Evolutionary conservation across 148 eudicot species (phyloP).

Genomic region (Talinum fruticosum): DNA sequence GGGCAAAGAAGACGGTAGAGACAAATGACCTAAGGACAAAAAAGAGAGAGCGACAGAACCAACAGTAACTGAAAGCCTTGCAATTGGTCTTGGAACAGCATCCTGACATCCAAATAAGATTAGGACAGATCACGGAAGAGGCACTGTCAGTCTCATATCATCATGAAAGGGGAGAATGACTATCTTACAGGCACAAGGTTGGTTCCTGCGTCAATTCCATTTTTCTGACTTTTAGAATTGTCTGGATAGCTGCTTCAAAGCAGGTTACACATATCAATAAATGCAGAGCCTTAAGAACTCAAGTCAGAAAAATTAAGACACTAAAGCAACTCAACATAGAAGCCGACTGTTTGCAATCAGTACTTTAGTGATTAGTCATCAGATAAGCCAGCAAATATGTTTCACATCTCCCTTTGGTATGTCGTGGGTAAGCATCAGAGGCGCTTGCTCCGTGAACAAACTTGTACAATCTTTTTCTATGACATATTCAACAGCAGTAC

Average conservation of each 20-base stretch:
- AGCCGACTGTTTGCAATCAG: neutral
- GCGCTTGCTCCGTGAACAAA: neutral
- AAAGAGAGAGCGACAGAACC: constrained; percentile 49
- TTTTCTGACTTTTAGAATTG: constrained; percentile 68
- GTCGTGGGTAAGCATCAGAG: neutral
- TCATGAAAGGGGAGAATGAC: constrained; percentile 7
- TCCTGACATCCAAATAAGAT: constrained; percentile 40
- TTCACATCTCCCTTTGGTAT: neutral
- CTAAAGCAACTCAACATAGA: neutral
- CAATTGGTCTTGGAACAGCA: constrained; percentile 80
- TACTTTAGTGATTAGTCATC: neutral
- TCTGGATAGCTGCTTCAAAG: constrained; percentile 54
- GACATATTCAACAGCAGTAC: neutral
- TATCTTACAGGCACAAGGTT: constrained; percentile 82
- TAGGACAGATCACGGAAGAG: neutral
- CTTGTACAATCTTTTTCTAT: neutral
- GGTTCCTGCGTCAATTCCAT: constrained; percentile 94
- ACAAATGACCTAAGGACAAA: constrained; percentile 72
- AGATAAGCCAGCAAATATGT: neutral
- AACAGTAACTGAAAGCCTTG: constrained; percentile 61
- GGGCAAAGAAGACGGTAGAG: constrained; percentile 74
- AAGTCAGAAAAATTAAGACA: neutral
- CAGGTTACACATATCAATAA: constrained; percentile 11
- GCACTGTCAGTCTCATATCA: neutral
- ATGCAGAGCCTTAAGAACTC: neutral